Conservation (phyloP, 1,139 yeast genomes). For the Pichia terricola region DNA sequence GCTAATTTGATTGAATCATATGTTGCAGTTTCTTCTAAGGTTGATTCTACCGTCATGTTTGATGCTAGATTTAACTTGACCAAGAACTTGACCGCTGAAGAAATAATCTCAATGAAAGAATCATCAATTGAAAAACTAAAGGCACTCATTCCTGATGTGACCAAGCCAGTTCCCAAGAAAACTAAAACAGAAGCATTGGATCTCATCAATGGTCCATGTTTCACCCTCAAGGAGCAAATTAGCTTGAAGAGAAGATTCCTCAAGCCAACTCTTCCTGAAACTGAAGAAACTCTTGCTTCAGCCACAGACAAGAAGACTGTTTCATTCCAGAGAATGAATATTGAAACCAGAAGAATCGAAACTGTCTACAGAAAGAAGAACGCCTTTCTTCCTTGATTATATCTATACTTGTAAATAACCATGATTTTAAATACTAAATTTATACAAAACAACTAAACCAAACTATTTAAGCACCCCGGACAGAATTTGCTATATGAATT, state of each 20-base stretch:
- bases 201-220: constrained; percentile 30
- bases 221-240: constrained; percentile 31
- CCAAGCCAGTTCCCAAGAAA: constrained; percentile 24
- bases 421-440: not conserved
- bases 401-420: not conserved
- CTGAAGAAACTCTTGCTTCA: constrained; percentile 17
- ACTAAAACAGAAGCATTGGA: constrained; percentile 25
- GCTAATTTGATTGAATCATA: constrained; percentile 1
- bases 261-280: constrained; percentile 32
- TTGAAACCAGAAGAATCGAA: constrained; percentile 35
- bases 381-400: constrained; percentile 21
- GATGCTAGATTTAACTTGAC: constrained; percentile 31
- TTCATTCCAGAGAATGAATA: constrained; percentile 40
- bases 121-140: constrained; percentile 23
- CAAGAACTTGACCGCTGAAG: constrained; percentile 28
- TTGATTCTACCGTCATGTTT: constrained; percentile 28
- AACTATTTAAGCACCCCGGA: too few relatives aligned
- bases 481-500: too few relatives aligned
- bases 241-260: constrained; percentile 32
- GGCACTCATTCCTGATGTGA: constrained; percentile 17
- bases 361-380: constrained; percentile 29
- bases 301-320: constrained; percentile 25
- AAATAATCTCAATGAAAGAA: constrained; percentile 23
- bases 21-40: constrained; percentile 13
- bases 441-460: too few relatives aligned